Conservation (phyloP, 257 asterid species). For the Penstemon newberryi region DNA sequence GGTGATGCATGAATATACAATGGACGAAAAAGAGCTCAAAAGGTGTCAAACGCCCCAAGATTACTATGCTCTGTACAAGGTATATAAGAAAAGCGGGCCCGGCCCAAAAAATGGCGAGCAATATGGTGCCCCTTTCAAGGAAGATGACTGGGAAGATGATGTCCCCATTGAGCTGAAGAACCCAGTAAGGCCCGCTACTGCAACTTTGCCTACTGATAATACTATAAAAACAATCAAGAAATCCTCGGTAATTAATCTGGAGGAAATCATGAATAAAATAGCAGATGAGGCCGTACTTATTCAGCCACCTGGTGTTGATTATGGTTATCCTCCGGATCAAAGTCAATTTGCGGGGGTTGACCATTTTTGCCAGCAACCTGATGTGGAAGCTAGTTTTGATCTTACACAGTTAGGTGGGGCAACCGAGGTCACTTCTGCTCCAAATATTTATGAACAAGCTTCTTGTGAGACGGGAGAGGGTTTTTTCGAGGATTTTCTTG, state of each 20-base stretch:
- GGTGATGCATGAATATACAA: constrained; percentile 96
- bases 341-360: no score
- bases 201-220: constrained; percentile 26
- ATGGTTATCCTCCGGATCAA: constrained; percentile 4
- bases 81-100: constrained; percentile 89
- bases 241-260: constrained; percentile 45
- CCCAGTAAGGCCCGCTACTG: constrained; percentile 27
- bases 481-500: constrained; percentile 76
- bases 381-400: no score
- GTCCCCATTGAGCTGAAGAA: constrained; percentile 32
- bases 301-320: constrained; percentile 33
- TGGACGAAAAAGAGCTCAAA: constrained; percentile 81
- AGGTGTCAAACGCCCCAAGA: constrained; percentile 53
- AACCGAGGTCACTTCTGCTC: constrained; percentile 52
- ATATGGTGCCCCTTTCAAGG: constrained; percentile 89
- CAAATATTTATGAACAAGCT: constrained; percentile 23
- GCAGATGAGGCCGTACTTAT: constrained; percentile 38
- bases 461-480: constrained; percentile 41
- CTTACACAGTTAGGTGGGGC: no score
- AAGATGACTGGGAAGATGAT: constrained; percentile 85
- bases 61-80: constrained; percentile 83
- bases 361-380: no score
- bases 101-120: constrained; percentile 99
- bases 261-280: constrained; percentile 51
- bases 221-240: constrained; percentile 11